Evolutionary conservation across 179 eudicot species (phyloP).

Genomic region (Camellia oleifera): DNA sequence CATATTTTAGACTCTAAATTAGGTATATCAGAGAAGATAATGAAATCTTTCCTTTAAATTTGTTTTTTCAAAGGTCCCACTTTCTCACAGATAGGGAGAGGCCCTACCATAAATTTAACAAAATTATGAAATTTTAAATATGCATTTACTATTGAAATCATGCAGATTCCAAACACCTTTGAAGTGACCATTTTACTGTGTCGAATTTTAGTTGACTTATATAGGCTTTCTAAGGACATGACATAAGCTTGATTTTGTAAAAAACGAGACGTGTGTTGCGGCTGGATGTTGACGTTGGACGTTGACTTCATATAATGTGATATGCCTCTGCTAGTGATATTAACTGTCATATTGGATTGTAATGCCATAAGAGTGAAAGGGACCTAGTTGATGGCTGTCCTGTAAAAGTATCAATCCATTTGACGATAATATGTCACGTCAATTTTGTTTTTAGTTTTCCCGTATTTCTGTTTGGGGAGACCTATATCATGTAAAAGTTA

Average conservation of each 20-base stretch:
- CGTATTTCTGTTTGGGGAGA: too few species aligned
- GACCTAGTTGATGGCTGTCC: not conserved
- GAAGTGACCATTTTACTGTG: not conserved
- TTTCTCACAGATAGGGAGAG: not conserved
- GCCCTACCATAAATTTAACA: not conserved
- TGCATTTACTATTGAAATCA: not conserved
- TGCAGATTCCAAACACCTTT: not conserved
- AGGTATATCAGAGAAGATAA: not conserved
- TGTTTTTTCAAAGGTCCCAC: too few species aligned
- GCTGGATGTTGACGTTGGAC: not conserved
- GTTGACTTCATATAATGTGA: not conserved
- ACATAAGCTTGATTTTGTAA: not conserved
- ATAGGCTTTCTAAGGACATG: not conserved
- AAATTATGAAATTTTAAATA: not conserved
- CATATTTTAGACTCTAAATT: not conserved
- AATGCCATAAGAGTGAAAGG: not conserved
- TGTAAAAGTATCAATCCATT: not conserved
- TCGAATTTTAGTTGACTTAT: not conserved
- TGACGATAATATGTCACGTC: not conserved
- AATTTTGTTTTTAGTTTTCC: not conserved
- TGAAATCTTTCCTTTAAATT: not conserved
- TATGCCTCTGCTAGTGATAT: not conserved
- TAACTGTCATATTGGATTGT: not conserved
- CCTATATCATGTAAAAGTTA: too few species aligned
- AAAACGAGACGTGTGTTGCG: not conserved